phyloP scores from a whole-genome alignment of 2,329 filamentous ascomycete genomes.

The Botrytis fabae region DNA sequence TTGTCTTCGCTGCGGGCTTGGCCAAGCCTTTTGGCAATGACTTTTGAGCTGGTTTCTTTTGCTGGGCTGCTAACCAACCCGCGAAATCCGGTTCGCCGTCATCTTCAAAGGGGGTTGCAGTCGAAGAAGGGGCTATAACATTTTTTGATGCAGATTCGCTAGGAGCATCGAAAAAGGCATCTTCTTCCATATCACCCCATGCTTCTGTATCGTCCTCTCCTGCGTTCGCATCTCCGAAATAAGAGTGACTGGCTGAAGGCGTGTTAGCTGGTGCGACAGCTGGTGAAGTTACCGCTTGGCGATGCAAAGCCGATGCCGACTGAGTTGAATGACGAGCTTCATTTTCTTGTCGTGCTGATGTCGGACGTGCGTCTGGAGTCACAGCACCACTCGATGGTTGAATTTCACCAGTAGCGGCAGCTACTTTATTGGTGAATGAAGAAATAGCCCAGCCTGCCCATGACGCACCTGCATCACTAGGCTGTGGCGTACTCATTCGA shows the following conservation, averaged over 20 bases:
- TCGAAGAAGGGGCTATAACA: conserved; percentile 37
- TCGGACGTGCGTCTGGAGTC: conserved; percentile 46
- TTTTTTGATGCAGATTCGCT: conserved; percentile 30
- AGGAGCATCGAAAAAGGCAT: conserved; percentile 48
- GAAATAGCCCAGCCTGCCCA: conserved; percentile 99
- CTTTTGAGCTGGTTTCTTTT: conserved; percentile 63
- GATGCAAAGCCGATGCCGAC: conserved; percentile 60
- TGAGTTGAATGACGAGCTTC: conserved; percentile 41
- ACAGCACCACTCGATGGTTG: conserved; percentile 52
- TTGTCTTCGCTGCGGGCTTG: conserved; percentile 52
- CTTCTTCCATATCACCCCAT: conserved; percentile 68
- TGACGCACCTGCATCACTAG: conserved; percentile 58
- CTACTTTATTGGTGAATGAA: conserved; percentile 93
- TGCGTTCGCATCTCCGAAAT: conserved; percentile 56
- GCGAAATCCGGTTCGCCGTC: conserved; percentile 92
- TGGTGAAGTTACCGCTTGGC: conserved; percentile 59
- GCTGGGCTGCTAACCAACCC: conserved; percentile 88
- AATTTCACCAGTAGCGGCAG: conserved; percentile 83
- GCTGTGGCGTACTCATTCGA: conserved; percentile 77
- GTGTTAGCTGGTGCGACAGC: conserved; percentile 47
- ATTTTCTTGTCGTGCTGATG: conserved; percentile 44
- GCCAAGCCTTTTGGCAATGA: conserved; percentile 79
- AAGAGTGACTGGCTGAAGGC: conserved; percentile 50
- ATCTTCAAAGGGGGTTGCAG: conserved; percentile 67
- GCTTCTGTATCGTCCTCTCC: conserved; percentile 65